Base-by-base conservation (phyloP, 306 rosid genomes). In the Begonia loranthoides region DNA sequence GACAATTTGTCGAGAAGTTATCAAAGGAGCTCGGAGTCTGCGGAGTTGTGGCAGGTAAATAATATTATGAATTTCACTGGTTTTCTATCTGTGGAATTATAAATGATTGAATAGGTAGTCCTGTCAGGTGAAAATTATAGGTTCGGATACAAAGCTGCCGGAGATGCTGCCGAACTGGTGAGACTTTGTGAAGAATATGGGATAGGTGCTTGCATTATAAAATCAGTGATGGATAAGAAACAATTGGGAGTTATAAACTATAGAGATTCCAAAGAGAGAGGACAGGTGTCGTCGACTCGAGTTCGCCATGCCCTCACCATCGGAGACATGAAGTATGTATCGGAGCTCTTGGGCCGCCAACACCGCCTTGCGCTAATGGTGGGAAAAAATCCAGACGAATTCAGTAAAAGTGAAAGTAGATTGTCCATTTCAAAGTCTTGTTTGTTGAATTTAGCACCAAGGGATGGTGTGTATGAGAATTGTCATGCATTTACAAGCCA, bases 131-230 rank as follows among this genome's bases (percentile, higher is more conserved):
- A 90, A 67, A 90, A 87, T 69, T 90, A 90, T 66, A 75, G 94
- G 58, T 90, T 90, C 60, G 99, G 99, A 63, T 90, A 90, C 52
- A 90, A 77, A 78, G 99, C 99, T 50, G 80, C 88, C 15, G 94
- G 95, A 48, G 86, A 90, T 67, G 82, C 95, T 28, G 48, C 60
- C 7, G 92, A 90, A 58, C 61, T 90, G 54, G 79, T 78, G 65
- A 86, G 67, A 77, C 60, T 90, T 51, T 86, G 99, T 55, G 80
- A 74, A 45, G 99, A 80, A 68, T 74, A 74, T 58, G 88, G 94
- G 46, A 55, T 82, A 58, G 80, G 73, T 55, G 88, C 95, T 48
- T 74, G 54, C 79, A 78, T 90, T 57, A 86, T 90, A 72, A 83
- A 83, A 56, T 80, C 94, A 58, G 94, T 86, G 36, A 82, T 90